Percentiles rank a stretch among this genome's conserved stretches.
Evolutionary conservation across 208 protist genomes (phyloP).

Genomic region (Leishmania mexicana): DNA sequence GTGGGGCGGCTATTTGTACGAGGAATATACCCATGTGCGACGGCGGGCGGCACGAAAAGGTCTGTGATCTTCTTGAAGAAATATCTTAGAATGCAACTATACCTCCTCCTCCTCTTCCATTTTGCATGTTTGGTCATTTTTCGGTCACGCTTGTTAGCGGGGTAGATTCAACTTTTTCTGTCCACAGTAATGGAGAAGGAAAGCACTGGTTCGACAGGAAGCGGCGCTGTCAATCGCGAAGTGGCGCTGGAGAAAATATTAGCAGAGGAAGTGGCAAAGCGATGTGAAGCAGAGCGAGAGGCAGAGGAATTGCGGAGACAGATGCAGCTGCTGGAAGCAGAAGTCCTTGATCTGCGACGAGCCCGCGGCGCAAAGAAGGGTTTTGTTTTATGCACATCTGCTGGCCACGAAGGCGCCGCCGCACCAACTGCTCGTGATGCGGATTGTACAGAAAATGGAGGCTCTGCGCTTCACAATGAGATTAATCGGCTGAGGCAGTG

Average conservation of each 20-base stretch:
- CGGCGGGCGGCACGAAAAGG: no score
- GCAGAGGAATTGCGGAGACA: neutral
- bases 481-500: conserved; percentile 81
- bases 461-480: conserved; percentile 10
- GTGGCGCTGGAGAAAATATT: neutral
- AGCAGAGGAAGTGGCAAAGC: neutral
- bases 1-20: neutral
- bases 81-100: no score
- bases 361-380: no score
- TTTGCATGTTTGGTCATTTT: neutral
- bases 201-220: neutral
- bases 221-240: neutral
- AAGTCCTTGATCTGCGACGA: neutral
- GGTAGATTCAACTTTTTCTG: no score
- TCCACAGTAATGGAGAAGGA: neutral
- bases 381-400: no score
- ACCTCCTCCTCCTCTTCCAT: neutral
- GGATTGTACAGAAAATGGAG: neutral
- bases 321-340: neutral
- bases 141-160: no score
- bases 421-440: neutral
- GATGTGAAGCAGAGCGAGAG: neutral
- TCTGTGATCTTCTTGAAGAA: no score
- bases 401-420: neutral
- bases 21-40: neutral